Base-by-base conservation (phyloP, 2,329 filamentous ascomycete genomes). In the Phoma sp. region DNA sequence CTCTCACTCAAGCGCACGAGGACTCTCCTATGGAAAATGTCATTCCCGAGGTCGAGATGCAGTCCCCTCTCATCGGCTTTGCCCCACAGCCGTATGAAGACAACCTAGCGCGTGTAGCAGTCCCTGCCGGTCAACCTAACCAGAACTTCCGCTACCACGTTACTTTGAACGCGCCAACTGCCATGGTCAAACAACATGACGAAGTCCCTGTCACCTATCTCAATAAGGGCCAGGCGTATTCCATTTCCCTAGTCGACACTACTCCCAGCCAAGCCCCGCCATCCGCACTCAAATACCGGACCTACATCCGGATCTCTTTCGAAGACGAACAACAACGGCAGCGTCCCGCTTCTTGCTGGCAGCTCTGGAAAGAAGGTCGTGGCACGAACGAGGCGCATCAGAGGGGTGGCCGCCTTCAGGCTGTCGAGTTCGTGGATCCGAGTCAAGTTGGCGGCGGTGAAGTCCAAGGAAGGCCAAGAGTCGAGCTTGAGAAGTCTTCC, bases 151-250 rank as follows among this genome's bases (percentile, higher is more conserved):
- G 95, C 36, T 98, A 91, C 70, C 90, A 95, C 71, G 89, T 91
- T 45, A 95, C 91, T 0, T 78, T 99, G 40, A 96, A 96, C 72
- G 93, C 95, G 1, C 92, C 93, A 3, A 99, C 95, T 0, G 95
- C 95, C 7, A 99, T 98, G 95, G 89, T 96, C 69, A 96, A 90
- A 73, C 87, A 92, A 58, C 77, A 86, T 1, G 89, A 96, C 56
- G 93, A 98, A 73, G 96, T 98, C 23, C 95, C 95, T 0, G 86
- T 98, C n/a, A 97, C 93, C 0, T 99, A 99, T 71, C 83, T 99
- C 14, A 99, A 99, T 79, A 98, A 98, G 76, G 93, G 93, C 23
- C 93, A 98, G 72, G 91, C 92, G 13, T 99, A 99, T 73, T 90
- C 90, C 0, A 80, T 99, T 14, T 89, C 90, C 2, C 84, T 99